Conservation (phyloP, 2,329 filamentous ascomycete species). For the Cercospora brassicicola region DNA sequence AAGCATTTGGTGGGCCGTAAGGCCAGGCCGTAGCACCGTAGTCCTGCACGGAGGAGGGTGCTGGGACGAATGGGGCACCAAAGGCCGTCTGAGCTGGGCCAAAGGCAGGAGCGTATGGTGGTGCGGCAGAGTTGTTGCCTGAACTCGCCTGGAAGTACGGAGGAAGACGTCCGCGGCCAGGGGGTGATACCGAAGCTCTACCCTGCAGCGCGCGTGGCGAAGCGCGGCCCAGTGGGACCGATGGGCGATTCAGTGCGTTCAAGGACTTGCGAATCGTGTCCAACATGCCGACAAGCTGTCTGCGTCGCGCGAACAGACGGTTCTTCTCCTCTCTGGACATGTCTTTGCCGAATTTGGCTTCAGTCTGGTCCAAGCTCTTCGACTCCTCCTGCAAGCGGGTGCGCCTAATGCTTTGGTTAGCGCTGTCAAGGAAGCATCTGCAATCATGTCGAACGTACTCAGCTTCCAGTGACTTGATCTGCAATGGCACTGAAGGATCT, state of each 20-base stretch:
- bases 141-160: constrained; percentile 28
- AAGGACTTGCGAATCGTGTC: constrained; percentile 41
- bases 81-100: constrained; percentile 18
- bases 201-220: constrained; percentile 28
- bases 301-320: constrained; percentile 37
- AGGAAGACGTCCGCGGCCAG: constrained; percentile 24
- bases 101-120: constrained; percentile 14
- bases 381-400: constrained; percentile 39
- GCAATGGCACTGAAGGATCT: constrained; percentile 32
- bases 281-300: constrained; percentile 36
- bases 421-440: not conserved
- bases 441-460: constrained; percentile 31
- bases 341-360: constrained; percentile 39
- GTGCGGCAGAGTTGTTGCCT: not conserved
- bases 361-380: constrained; percentile 41
- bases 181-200: constrained; percentile 30
- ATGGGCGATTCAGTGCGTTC: constrained; percentile 36
- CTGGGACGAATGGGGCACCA: constrained; percentile 20
- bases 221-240: constrained; percentile 34
- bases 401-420: constrained; percentile 1
- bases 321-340: constrained; percentile 37
- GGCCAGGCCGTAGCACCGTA: constrained; percentile 27
- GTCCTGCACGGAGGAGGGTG: constrained; percentile 25
- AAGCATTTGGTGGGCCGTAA: constrained; percentile 30
- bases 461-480: constrained; percentile 40